Percentiles rank a stretch among this genome's conserved stretches.
Conservation (phyloP, 1,139 yeast genomes). For the Saccharomyces hybrid region DNA sequence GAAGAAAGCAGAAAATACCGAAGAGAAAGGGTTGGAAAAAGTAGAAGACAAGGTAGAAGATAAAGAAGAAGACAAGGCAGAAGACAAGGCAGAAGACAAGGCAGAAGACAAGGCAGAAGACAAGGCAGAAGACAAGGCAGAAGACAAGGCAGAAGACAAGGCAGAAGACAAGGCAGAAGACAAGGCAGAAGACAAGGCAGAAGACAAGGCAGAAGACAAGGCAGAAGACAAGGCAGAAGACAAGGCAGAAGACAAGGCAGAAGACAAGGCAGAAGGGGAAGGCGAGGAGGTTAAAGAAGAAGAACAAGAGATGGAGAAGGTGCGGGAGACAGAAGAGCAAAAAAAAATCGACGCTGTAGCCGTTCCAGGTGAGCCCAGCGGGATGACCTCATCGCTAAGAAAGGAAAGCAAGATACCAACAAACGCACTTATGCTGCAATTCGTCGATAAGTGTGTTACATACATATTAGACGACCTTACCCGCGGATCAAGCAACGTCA, state of each 20-base stretch:
- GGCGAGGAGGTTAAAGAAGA: neutral
- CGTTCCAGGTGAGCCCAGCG: constrained; percentile 4
- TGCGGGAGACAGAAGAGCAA: neutral
- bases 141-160: neutral
- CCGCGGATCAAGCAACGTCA: constrained; percentile 8
- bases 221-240: neutral
- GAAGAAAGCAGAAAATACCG: neutral
- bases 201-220: neutral
- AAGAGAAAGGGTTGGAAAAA: too few relatives aligned
- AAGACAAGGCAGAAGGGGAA: neutral
- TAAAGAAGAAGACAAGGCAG: neutral
- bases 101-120: neutral
- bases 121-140: neutral
- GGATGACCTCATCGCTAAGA: neutral
- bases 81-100: neutral
- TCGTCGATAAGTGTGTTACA: constrained; percentile 21
- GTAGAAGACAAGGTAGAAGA: neutral
- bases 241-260: neutral
- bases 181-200: neutral
- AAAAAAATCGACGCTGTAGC: neutral
- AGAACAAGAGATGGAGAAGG: neutral
- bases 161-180: neutral
- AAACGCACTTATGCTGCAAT: constrained; percentile 23
- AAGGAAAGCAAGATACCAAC: constrained; percentile 10
- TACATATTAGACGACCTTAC: constrained; percentile 13